Base-by-base conservation (phyloP, 805 yeast species). In the Candida piceae region DNA sequence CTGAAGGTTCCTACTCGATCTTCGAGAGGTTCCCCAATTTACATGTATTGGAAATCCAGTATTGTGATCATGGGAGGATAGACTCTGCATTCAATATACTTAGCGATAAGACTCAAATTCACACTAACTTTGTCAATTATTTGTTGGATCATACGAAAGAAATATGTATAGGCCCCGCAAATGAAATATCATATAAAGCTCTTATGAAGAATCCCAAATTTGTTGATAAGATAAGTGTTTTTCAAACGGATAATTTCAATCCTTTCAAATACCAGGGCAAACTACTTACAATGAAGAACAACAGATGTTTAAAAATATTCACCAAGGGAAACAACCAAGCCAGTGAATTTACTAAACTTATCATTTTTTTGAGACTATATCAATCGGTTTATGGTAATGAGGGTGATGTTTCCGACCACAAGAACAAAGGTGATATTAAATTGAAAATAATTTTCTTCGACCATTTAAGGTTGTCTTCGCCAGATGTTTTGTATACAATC, bases 21-120 rank as follows among this genome's bases (percentile, higher is more conserved):
- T 28, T 28, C 16, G 30, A 28, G 16, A 28, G 30, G n/a, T 28
- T 28, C 16, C 30, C 30, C 11, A 28, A 28, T 17, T 17, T 28
- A 11, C 19, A 16, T 8, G 16, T 20, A 8, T 16, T 28, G 16
- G 19, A 17, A 11, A 28, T 28, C n/a, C 8, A 19, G 7, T 17
- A n/a, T n/a, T n/a, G n/a, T n/a, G n/a, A n/a, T n/a, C n/a, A n/a
- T n/a, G n/a, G n/a, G n/a, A n/a, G n/a, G n/a, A n/a, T n/a, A n/a
- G n/a, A n/a, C n/a, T n/a, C n/a, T n/a, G n/a, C n/a, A n/a, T n/a
- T n/a, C n/a, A n/a, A n/a, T n/a, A n/a, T n/a, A n/a, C n/a, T n/a
- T n/a, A n/a, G n/a, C n/a, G n/a, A n/a, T n/a, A n/a, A n/a, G n/a
- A n/a, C n/a, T n/a, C n/a, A n/a, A n/a, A n/a, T n/a, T n/a, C n/a